Evolutionary conservation across 352 stramenopile species (phyloP).

Genomic region (Globisporangium barbulae): DNA sequence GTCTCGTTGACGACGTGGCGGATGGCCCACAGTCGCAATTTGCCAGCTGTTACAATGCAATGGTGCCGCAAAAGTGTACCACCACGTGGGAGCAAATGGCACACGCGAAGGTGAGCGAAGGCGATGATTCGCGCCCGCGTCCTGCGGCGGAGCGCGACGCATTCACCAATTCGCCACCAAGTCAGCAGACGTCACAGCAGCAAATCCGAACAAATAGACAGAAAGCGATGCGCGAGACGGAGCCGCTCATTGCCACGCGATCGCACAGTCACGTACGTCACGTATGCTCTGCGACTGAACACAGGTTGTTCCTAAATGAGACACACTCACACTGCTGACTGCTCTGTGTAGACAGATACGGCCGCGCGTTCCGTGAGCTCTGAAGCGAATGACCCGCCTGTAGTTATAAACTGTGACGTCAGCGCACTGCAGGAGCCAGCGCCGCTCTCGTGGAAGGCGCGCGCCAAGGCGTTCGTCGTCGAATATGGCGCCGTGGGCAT

Average conservation of each 20-base stretch:
- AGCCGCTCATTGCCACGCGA: slow-evolving; percentile 1
- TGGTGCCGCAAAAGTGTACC: neutral
- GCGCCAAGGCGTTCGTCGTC: slow-evolving; percentile 69
- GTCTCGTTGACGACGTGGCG: neutral
- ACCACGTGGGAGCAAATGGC: slow-evolving; percentile 1
- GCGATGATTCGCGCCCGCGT: neutral
- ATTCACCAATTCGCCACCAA: neutral
- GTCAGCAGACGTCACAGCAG: neutral
- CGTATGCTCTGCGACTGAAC: neutral
- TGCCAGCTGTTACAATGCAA: neutral
- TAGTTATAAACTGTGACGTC: neutral
- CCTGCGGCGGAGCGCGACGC: neutral
- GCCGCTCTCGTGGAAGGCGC: slow-evolving; percentile 48
- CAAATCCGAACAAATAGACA: neutral
- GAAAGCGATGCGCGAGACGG: slow-evolving; percentile 5
- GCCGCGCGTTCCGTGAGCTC: neutral
- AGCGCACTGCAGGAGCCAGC: slow-evolving; percentile 1
- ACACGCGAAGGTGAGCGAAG: neutral
- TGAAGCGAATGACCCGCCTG: neutral
- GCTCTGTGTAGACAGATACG: neutral
- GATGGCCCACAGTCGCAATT: neutral
- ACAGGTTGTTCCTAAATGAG: too few species aligned
- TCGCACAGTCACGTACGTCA: neutral
- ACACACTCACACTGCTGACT: neutral
- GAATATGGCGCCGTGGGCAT: slow-evolving; percentile 80